phyloP scores from a whole-genome alignment of 176 grass and related monocot species.

The Thinopyrum elongatum region DNA sequence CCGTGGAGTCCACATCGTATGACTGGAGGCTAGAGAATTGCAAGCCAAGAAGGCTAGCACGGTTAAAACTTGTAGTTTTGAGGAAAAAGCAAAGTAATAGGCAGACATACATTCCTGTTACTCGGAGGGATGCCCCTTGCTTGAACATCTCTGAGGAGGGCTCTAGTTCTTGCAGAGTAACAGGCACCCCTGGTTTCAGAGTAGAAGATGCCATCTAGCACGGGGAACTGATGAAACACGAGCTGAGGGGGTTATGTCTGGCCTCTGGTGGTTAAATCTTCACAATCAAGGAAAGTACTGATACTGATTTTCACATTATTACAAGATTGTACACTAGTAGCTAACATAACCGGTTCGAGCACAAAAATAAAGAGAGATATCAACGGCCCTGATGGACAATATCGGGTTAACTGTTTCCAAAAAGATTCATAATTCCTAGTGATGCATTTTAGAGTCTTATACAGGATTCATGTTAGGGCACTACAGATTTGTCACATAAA shows the following conservation, averaged over 20 bases:
- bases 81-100: not conserved
- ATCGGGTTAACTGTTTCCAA: too few species aligned
- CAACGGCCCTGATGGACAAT: too few species aligned
- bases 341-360: not conserved
- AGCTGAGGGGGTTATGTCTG: not conserved
- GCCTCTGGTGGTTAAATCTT: too few species aligned
- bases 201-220: slow-evolving; percentile 48
- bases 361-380: too few species aligned
- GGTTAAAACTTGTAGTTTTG: not conserved
- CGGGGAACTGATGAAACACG: not conserved
- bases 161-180: slow-evolving; percentile 59
- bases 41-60: not conserved
- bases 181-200: slow-evolving; percentile 67
- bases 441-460: too few species aligned
- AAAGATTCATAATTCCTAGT: too few species aligned
- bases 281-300: not conserved
- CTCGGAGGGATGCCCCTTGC: slow-evolving; percentile 69
- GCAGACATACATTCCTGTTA: slow-evolving; percentile 67
- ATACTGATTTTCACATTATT: not conserved
- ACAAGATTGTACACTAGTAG: not conserved
- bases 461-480: too few species aligned
- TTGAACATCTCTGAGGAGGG: slow-evolving; percentile 68
- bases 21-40: slow-evolving; percentile 59
- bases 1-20: slow-evolving; percentile 54
- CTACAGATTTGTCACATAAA: too few species aligned